phyloP scores from a whole-genome alignment of 1,284 basidiomycete genomes.

The Puccinia triticina region DNA sequence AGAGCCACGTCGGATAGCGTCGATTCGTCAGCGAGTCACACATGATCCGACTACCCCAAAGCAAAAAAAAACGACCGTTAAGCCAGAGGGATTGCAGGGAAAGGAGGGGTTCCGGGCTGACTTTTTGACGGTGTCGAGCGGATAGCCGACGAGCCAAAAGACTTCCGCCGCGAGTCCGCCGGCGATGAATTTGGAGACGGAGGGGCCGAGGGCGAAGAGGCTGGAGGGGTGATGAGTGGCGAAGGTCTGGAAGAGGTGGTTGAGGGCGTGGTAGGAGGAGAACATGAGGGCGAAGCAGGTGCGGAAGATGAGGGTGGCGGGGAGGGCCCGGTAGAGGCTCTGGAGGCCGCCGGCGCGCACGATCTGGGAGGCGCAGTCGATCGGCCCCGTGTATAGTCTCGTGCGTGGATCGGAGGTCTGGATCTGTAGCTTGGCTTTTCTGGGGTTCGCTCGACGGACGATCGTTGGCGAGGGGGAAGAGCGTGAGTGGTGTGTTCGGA shows the following conservation, averaged over 20 bases:
- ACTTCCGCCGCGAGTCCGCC: slow-evolving; percentile 59
- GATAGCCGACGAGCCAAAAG: slow-evolving; percentile 68
- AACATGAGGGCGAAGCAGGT: slow-evolving; percentile 59
- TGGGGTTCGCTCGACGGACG: slow-evolving; percentile 42
- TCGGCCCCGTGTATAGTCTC: slow-evolving; percentile 57
- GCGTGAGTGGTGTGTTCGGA: neutral
- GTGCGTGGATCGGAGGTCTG: slow-evolving; percentile 67
- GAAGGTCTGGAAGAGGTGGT: neutral
- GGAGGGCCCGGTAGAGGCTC: slow-evolving; percentile 60
- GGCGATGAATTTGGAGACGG: slow-evolving; percentile 31
- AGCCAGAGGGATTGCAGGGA: neutral
- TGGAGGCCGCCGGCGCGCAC: slow-evolving; percentile 56
- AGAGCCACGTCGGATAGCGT: slow-evolving; percentile 63
- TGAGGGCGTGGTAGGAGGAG: slow-evolving; percentile 52
- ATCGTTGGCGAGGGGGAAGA: neutral
- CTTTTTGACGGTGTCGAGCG: slow-evolving; percentile 79
- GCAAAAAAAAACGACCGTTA: neutral
- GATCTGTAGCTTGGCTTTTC: slow-evolving; percentile 73
- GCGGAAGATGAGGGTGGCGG: slow-evolving; percentile 61
- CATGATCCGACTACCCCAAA: slow-evolving; percentile 59
- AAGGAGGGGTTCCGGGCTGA: too few relatives aligned
- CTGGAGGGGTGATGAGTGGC: neutral
- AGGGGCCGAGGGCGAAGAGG: neutral
- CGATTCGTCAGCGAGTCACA: slow-evolving; percentile 66
- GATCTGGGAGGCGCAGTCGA: slow-evolving; percentile 60